Conservation (phyloP, 2,329 filamentous ascomycete genomes). For the Sporothrix phasma region DNA sequence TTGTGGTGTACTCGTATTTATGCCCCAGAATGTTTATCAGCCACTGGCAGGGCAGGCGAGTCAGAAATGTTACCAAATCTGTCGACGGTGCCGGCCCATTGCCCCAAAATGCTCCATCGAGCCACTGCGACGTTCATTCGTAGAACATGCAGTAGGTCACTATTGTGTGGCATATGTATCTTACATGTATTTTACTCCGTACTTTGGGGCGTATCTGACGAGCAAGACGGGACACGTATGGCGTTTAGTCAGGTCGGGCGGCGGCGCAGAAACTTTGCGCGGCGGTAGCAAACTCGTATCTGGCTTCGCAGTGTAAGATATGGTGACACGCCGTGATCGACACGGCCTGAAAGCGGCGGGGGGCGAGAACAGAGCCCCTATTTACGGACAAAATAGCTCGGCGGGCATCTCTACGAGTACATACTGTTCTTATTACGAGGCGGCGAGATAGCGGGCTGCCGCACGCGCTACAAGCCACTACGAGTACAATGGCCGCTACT, state of each 20-base stretch:
- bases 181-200: not conserved
- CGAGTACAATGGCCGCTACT: not conserved
- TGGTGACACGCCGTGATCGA: not conserved
- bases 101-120: not conserved
- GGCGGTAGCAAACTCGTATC: not conserved
- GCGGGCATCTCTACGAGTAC: not conserved
- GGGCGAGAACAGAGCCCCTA: not conserved
- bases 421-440: not conserved
- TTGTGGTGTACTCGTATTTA: not conserved
- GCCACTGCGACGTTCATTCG: too few species aligned
- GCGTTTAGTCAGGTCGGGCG: not conserved
- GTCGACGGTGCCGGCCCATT: not conserved
- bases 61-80: not conserved
- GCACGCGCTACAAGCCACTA: not conserved
- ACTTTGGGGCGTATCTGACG: not conserved
- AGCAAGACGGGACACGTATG: not conserved
- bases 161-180: too few species aligned
- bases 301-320: not conserved
- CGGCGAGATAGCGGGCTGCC: not conserved
- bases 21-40: not conserved
- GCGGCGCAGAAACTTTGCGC: not conserved
- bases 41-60: not conserved
- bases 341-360: not conserved
- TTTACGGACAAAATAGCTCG: not conserved
- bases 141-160: too few species aligned